Evolutionary conservation across 2,329 filamentous ascomycete genomes (phyloP).

Genomic region (Plectosphaerella sp.): DNA sequence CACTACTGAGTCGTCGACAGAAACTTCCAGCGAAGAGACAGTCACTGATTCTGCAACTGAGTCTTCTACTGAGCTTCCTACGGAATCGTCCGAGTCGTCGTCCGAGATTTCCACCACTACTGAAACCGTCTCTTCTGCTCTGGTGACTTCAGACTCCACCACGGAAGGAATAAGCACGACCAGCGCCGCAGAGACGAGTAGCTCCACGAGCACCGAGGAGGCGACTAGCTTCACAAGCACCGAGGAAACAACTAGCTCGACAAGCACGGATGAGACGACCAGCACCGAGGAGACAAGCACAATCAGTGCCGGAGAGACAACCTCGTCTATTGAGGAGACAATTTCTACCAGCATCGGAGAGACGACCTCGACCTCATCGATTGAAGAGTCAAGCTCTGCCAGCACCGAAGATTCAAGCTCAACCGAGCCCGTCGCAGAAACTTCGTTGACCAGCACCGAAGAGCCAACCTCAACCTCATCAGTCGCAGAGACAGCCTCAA

Average conservation of each 20-base stretch:
- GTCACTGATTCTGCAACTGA: too few relatives aligned
- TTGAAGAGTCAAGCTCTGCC: not conserved
- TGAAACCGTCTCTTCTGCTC: too few relatives aligned
- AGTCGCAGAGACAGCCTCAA: too few relatives aligned
- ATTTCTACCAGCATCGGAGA: not conserved
- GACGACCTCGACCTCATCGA: not conserved
- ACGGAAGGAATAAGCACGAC: too few relatives aligned
- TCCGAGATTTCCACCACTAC: too few relatives aligned
- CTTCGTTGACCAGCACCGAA: not conserved
- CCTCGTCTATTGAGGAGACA: not conserved
- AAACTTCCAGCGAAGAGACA: too few relatives aligned
- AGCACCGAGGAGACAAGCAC: not conserved
- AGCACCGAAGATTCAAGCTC: not conserved
- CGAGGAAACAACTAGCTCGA: not conserved
- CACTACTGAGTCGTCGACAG: too few relatives aligned
- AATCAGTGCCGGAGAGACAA: not conserved
- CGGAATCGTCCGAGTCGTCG: too few relatives aligned
- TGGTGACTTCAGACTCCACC: too few relatives aligned
- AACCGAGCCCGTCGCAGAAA: not conserved
- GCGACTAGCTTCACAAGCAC: not conserved
- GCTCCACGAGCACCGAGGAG: not conserved
- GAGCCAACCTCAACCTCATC: not conserved
- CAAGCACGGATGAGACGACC: not conserved
- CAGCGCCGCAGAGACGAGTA: too few relatives aligned
- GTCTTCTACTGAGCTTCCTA: too few relatives aligned